A percentile compares a stretch with the other conserved stretches of the same genome.
Evolutionary conservation across 306 rosid genomes (phyloP).

Genomic region (Lotus japonicus): DNA sequence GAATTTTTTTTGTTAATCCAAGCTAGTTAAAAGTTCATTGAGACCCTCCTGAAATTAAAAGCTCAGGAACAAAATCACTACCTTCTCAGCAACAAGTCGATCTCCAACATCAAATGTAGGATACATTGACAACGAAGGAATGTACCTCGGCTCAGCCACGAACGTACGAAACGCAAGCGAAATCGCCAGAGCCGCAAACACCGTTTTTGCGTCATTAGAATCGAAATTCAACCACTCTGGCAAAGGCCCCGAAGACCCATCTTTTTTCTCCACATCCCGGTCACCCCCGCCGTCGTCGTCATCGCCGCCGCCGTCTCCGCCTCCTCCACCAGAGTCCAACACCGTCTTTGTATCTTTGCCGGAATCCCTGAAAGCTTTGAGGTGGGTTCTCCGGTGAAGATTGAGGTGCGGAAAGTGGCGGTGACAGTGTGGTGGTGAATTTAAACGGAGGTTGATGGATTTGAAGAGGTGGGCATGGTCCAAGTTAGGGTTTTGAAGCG

Average conservation of each 20-base stretch:
- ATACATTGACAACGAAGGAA: conserved; percentile 98
- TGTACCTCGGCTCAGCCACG: conserved; percentile 95
- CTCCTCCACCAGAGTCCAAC: conserved; percentile 30
- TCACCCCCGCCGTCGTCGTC: conserved; percentile 18
- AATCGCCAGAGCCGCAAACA: conserved; percentile 70
- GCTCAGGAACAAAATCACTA: conserved; percentile 3
- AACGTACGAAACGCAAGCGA: conserved; percentile 58
- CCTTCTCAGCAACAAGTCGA: conserved; percentile 94
- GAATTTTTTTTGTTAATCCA: not conserved
- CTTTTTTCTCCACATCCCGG: conserved; percentile 41
- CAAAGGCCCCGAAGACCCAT: conserved; percentile 34
- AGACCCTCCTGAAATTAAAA: not conserved
- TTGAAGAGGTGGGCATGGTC: conserved; percentile 30
- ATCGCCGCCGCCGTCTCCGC: conserved; percentile 29
- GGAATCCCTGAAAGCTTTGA: conserved; percentile 44
- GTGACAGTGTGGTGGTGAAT: not conserved
- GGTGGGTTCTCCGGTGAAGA: conserved; percentile 22
- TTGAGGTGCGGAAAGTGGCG: conserved; percentile 14
- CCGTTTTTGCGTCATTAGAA: conserved; percentile 76
- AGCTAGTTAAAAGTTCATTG: not conserved
- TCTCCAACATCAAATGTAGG: conserved; percentile 99
- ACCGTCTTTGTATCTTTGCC: conserved; percentile 41
- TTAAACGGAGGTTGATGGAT: conserved; percentile 19
- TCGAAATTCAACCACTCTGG: conserved; percentile 74
- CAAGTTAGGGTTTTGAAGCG: conserved; percentile 34